These are phyloP conservation scores for Parietaria judaica DNA, from an alignment of 306 rosid species.

Conservation along the genomic window DNA sequence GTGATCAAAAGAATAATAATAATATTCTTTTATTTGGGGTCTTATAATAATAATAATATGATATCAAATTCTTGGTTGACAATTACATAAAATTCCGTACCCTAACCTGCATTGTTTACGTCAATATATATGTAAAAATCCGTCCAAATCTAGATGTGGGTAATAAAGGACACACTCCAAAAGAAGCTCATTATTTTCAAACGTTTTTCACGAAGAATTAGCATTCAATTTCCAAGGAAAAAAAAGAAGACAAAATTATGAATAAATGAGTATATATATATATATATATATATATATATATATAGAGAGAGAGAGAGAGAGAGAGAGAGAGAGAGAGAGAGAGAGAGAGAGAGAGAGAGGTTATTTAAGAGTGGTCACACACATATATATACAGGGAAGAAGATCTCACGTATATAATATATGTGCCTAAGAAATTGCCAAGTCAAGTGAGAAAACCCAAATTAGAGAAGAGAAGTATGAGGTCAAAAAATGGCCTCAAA, in stretches of 20 bases:
- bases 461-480: background rate
- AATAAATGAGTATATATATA: background rate
- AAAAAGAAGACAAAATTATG: background rate
- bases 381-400: background rate
- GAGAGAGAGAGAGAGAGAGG: background rate
- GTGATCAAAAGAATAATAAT: no score
- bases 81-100: background rate
- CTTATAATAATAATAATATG: no score
- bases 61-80: background rate
- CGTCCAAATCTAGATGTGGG: background rate
- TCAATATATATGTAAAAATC: no score
- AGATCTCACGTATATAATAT: background rate
- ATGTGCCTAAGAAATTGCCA: no score
- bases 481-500: slow-evolving; percentile 1
- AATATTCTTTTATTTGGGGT: no score
- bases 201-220: background rate
- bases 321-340: no score
- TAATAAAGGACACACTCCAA: background rate
- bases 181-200: background rate
- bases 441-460: no score
- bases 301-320: no score
- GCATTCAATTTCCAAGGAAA: background rate
- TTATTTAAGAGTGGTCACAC: background rate
- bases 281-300: no score
- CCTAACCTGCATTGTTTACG: background rate